Evolutionary conservation across 2,329 filamentous ascomycete genomes (phyloP), one percentile per base, ranked within the genome.

Genomic region (Aspergillus pseudotamarii): DNA sequence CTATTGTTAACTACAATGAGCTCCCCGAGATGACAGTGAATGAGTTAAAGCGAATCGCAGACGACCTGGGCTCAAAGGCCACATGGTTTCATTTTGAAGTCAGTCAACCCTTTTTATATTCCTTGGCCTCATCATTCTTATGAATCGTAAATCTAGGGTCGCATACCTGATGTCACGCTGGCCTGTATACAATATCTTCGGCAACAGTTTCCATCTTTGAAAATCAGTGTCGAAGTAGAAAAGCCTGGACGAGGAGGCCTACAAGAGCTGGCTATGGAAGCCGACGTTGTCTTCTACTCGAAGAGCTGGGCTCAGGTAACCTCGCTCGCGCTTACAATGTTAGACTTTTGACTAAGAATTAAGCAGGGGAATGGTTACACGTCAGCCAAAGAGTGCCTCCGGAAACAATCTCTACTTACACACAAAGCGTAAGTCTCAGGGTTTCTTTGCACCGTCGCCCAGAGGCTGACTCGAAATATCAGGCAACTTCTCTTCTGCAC

Each of bases 21-120:
- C 81, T 93, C 41, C 84, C 84, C 0, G 90, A 92, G 67, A 91
- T 93, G 88, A 88, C 83, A 6, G 66, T 76, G 5, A 78, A 78
- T 9, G 90, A 92, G 75, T 91, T 93, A 64, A 71, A 74, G 19
- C 63, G 62, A 14, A 77, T 84, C 23, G 81, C 78, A 43, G 72
- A 79, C 26, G 72, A 68, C 28, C 74, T 87, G 54, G 70, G 70
- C 5, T 63, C 67, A n/a, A 55, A 71, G 10, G 69, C 76, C 41
- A 68, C 65, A 8, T 92, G 88, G 89, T 90, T 88, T 80, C 90
- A 93, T 79, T 92, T 92, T 69, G 90, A 92, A 82, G 88, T 88
- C 73, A 63, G 65, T 43, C 46, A 60, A 34, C 19, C 9, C 48
- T 30, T 50, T 14, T 58, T 36, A 45, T 34, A 21, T 28, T 19